Evolutionary conservation across 805 yeast genomes (phyloP), one percentile per base, ranked within the genome.

Genomic region (Blastobotrys terrestris): DNA sequence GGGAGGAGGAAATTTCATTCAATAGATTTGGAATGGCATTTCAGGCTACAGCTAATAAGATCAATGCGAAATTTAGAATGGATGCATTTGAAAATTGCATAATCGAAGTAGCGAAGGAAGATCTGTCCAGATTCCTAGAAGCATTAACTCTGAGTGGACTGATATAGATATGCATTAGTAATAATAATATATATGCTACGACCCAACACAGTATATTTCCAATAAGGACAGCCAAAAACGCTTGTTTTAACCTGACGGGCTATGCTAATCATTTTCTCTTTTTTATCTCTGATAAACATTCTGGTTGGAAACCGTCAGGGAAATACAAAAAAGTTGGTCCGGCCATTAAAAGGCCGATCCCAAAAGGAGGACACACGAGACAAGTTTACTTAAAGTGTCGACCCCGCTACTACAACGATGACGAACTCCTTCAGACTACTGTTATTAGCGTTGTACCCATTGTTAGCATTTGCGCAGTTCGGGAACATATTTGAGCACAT

Each of bases 1-100:
- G 63, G 15, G 71, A 70, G 18, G 61, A 49, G 21, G 75, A 75
- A 31, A 68, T 83, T 39, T 39, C 45, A 2, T 70, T 84, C 49
- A 92, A 94, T 65, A 84, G 88, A 5, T 94, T 94, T 64, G 91
- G 96, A 46, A 80, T 85, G 53, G 96, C 96, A 39, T 94, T 94
- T 67, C 97, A 89, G 67, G 85, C 84, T 58, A 87, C 91, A 22
- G 94, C 97, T 1, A 77, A 76, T 45, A 79, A 80, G 18, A 86
- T 96, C 3, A 92, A 90, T 43, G 97, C 97, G 2, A 83, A 86
- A 60, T 90, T 90, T 16, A 78, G 92, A 62, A 86, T 94, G 56
- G 98, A 94, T 67, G 89, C 96, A 63, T 94, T 94, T 69, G 98
- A 94, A 66, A 87, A 95, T 58, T 83, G 97, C 2, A 87, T 94